Percentiles rank a stretch among this genome's conserved stretches.
Conservation (phyloP, 179 eudicot species). For the Nepenthes alata region DNA sequence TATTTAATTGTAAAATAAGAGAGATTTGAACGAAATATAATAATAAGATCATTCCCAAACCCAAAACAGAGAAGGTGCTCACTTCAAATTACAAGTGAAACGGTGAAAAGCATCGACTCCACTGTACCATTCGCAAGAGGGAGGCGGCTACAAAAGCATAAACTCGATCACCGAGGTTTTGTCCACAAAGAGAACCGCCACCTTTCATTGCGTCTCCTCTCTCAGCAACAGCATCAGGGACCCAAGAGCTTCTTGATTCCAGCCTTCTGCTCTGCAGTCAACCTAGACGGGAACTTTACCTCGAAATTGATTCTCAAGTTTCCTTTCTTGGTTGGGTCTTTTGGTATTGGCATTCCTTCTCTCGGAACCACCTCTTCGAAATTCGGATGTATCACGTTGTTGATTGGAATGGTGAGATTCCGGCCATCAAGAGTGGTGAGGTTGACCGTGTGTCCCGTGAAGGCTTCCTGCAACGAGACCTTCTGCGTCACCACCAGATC, state of each 20-base stretch:
- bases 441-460: conserved; percentile 51
- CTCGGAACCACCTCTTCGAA: conserved; percentile 53
- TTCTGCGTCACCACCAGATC: conserved; percentile 42
- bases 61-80: too few species aligned
- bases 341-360: conserved; percentile 74
- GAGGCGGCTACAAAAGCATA: too few species aligned
- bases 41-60: too few species aligned
- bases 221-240: background rate
- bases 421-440: conserved; percentile 63
- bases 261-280: conserved; percentile 47
- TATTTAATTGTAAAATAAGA: too few species aligned
- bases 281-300: conserved; percentile 46
- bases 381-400: conserved; percentile 39
- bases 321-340: conserved; percentile 56
- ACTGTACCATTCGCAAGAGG: too few species aligned
- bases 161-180: too few species aligned
- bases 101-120: too few species aligned
- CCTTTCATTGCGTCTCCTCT: too few species aligned
- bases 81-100: too few species aligned
- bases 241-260: conserved; percentile 49
- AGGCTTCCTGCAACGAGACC: conserved; percentile 51
- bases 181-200: too few species aligned
- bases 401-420: conserved; percentile 40
- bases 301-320: conserved; percentile 61
- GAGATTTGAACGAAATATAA: too few species aligned